These are phyloP conservation scores for Zalaria obscura DNA, from an alignment of 2,329 filamentous ascomycete genomes.

Conservation along the genomic window DNA sequence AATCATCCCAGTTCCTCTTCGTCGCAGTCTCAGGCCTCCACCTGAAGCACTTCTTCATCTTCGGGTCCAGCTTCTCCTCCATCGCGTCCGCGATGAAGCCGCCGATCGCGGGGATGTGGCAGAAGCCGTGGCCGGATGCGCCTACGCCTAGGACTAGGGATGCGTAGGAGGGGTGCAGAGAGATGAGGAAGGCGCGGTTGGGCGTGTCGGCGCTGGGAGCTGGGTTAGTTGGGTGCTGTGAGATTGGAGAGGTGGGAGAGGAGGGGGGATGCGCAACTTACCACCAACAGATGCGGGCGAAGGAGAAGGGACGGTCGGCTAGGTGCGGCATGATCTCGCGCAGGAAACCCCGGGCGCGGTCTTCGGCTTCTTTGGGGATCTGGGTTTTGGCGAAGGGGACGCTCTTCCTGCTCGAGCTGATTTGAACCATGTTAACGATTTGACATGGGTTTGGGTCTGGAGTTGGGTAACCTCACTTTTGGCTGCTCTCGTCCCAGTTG, in stretches of 20 bases:
- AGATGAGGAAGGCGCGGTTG: constrained; percentile 40
- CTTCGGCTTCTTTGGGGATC: constrained; percentile 33
- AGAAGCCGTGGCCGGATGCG: constrained; percentile 39
- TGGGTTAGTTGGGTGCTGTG: too few species aligned
- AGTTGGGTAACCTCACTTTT: neutral
- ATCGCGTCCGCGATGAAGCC: constrained; percentile 35
- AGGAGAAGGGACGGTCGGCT: constrained; percentile 32
- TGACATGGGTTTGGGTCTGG: neutral
- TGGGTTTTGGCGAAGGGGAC: constrained; percentile 30
- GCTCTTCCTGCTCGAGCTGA: constrained; percentile 7
- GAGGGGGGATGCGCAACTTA: too few species aligned
- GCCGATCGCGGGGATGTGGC: constrained; percentile 38
- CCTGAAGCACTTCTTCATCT: constrained; percentile 28
- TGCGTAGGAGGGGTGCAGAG: constrained; percentile 29
- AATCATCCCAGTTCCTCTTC: constrained; percentile 30
- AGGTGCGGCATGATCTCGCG: constrained; percentile 37
- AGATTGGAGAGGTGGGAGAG: too few species aligned
- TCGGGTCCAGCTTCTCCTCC: constrained; percentile 29
- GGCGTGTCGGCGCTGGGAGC: constrained; percentile 31
- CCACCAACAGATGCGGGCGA: constrained; percentile 44
- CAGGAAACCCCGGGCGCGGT: constrained; percentile 33
- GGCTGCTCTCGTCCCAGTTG: constrained; percentile 25
- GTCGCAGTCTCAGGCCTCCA: constrained; percentile 39
- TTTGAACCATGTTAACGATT: neutral
- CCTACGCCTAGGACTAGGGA: constrained; percentile 36